Base-by-base conservation (phyloP, 116 monocot species). In the Papilionanthe hybrid region DNA sequence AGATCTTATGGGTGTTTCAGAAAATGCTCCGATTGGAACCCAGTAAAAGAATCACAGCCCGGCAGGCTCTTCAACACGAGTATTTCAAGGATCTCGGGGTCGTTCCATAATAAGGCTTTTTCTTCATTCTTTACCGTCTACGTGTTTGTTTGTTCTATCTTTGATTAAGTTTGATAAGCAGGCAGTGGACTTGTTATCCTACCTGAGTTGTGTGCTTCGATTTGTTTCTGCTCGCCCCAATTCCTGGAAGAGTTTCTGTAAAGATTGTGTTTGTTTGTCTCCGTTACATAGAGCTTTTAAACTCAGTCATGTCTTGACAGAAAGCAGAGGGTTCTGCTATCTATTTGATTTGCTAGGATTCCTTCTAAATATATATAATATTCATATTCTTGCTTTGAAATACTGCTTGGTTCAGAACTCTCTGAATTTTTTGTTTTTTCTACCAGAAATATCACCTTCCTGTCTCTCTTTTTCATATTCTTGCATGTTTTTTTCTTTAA, bases 21-120 rank as follows among this genome's bases (percentile, higher is more conserved):
- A 97, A 92, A 92, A 97, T 97, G 97, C 94, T 97, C 42, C 69
- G 69, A 11, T 65, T 92, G 50, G 92, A 94, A 73, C 94, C 97
- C 17, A 84, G 80, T 67, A 94, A 74, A 86, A 94, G 94, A 85
- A 92, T 94, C 78, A 89, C 89, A 9, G 97, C 94, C 30, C 84
- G 89, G 18, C 68, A 76, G 27, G 97, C 94, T 74, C 92, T 97
- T 29, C 85, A 91, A 58, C 94, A 97, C 45, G 91, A 92, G 1
- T 97, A 97, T 84, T 97, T 97, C 83, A 89, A 91, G 80, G 97
- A 92, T 81, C 76, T 94, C 25, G 95, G 72, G 17, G 37, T 79
- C 72, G 81, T 86, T 77, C 89, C 89, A 3, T 91, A 81, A 91
- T 10, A 42, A 7, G 37, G 45, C 10, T 9, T 73, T 43, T 44